phyloP scores from a whole-genome alignment of 1,139 yeast species.

The Wickerhamiella infanticola region DNA sequence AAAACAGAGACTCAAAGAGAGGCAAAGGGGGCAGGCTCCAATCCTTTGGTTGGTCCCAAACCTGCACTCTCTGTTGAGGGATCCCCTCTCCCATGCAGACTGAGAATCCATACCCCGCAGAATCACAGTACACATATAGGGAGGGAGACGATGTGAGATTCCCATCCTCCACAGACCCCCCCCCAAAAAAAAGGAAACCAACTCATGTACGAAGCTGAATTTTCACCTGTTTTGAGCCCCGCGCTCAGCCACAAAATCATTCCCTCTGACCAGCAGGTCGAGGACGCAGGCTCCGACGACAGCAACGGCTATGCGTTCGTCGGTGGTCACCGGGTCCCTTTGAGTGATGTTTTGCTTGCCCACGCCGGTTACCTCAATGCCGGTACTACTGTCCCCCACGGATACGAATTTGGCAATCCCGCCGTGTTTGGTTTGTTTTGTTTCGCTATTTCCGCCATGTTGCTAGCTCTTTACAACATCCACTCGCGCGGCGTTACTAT shows the following conservation, averaged over 20 bases:
- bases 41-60: too few species aligned
- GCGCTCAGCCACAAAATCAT: not conserved
- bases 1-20: too few species aligned
- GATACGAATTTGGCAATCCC: slow-evolving; percentile 7
- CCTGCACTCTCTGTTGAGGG: too few species aligned
- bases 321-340: not conserved
- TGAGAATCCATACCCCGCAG: too few species aligned
- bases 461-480: slow-evolving; percentile 2
- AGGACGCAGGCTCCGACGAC: not conserved
- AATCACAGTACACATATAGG: too few species aligned
- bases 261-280: not conserved
- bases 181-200: not conserved
- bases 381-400: not conserved
- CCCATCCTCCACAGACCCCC: slow-evolving; percentile 1
- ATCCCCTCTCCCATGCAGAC: too few species aligned
- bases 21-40: too few species aligned
- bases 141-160: too few species aligned
- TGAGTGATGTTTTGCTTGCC: not conserved
- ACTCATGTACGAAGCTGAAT: too few species aligned
- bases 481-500: slow-evolving; percentile 4
- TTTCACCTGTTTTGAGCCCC: not conserved
- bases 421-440: slow-evolving; percentile 6
- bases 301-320: not conserved
- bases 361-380: slow-evolving; percentile 1
- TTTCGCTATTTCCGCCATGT: slow-evolving; percentile 4